phyloP scores from a whole-genome alignment of 192 early-diverging fungal genomes.

The Entomortierella beljakovae region DNA sequence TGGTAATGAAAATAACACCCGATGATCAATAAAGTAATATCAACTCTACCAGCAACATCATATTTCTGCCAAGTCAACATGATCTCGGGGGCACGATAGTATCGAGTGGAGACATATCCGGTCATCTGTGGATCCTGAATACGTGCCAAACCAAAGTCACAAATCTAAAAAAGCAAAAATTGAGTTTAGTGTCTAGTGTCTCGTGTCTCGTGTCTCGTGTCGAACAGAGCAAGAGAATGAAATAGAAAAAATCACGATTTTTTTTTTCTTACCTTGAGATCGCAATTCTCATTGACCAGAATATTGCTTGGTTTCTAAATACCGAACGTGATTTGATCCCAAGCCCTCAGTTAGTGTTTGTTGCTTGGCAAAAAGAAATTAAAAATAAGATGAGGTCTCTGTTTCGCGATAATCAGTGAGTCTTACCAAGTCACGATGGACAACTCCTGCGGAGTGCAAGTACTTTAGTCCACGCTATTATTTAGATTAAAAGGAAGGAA shows the following conservation, averaged over 20 bases:
- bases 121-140: constrained; percentile 97
- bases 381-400: neutral
- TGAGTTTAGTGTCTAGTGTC: neutral
- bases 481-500: neutral
- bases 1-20: neutral
- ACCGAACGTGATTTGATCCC: no score
- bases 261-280: constrained; percentile 74
- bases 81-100: constrained; percentile 98
- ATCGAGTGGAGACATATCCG: constrained; percentile 98
- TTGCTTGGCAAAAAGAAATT: no score
- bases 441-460: constrained; percentile 94
- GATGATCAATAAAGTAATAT: no score
- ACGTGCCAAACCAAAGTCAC: constrained; percentile 95
- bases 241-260: no score
- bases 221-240: no score
- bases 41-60: constrained; percentile 80
- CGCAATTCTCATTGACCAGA: constrained; percentile 97
- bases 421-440: constrained; percentile 91
- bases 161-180: constrained; percentile 67
- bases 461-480: constrained; percentile 87
- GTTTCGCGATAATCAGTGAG: neutral
- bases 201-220: no score
- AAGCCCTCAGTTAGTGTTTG: no score
- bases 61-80: constrained; percentile 99
- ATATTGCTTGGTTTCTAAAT: constrained; percentile 86